Evolutionary conservation across 805 yeast genomes (phyloP), one percentile per base, ranked within the genome.

Genomic region (Priceomyces melissophilus): DNA sequence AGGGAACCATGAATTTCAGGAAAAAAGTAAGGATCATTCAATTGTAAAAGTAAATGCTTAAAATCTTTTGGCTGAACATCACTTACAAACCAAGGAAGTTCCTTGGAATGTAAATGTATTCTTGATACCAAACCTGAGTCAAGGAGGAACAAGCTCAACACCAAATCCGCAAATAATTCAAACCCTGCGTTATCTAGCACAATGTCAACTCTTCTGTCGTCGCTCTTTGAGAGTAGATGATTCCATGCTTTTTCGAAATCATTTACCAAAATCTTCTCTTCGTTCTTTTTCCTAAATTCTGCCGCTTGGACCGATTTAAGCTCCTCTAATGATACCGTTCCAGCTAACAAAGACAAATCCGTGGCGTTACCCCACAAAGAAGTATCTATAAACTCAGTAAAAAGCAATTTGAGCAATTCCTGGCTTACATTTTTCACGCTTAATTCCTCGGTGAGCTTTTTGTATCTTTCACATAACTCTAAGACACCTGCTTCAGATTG

Each of bases 331-430:
- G 72, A 57, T 6, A 89, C 80, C n/a, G 91, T 88, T 44, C 87
- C 89, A 3, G 95, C 90, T 47, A 93, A 71, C 40, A 95, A 68
- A 0, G 97, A 88, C 55, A 93, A 74, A 62, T 93, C 99, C 3
- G 97, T 87, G 13, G 98, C 97, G 62, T 93, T 93, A 20, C 99
- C 99, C 99, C 99, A 93, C 40, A 93, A 65, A 0, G 96, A 87
- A 41, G 91, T 78, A 57, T 89, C 96, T 32, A 86, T 65, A 47
- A 90, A 85, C 59, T 93, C 99, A 46, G 73, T 77, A 69, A 89
- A 90, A 34, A 88, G 66, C 10, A 83, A 52, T 45, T 71, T 60
- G 46, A 82, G 60, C 0, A 74, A 60, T 3, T 76, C 80, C 1
- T 45, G 45, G 42, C 71, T 76, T 3, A 56, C 51, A 9, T 41